Percentiles rank a stretch among this genome's conserved stretches.
These are phyloP conservation scores for Secale cereale DNA, from an alignment of 176 grass and related monocot genomes.

Conservation along the genomic window DNA sequence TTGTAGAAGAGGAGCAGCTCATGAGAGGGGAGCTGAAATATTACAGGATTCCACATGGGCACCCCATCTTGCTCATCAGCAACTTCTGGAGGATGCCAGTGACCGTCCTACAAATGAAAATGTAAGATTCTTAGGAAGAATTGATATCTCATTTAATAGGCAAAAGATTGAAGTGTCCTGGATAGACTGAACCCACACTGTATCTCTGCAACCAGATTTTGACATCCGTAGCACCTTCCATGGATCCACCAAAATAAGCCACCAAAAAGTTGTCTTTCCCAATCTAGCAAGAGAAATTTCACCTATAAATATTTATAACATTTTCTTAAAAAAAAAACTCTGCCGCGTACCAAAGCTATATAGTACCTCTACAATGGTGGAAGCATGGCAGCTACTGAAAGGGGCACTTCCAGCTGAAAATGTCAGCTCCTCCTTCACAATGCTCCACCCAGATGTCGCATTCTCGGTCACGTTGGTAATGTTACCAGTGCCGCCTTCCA, in stretches of 20 bases:
- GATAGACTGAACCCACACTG: conserved; percentile 49
- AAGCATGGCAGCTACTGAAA: conserved; percentile 80
- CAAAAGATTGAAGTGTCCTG: conserved; percentile 1
- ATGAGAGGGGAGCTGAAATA: conserved; percentile 87
- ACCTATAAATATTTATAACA: not conserved
- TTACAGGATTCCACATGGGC: conserved; percentile 94
- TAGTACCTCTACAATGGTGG: conserved; percentile 66
- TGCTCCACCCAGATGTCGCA: conserved; percentile 37
- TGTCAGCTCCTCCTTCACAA: conserved; percentile 55
- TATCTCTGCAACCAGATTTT: conserved; percentile 97
- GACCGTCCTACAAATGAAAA: conserved; percentile 53
- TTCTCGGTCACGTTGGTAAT: conserved; percentile 32
- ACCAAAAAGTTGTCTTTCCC: conserved; percentile 57
- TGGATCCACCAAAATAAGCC: conserved; percentile 88
- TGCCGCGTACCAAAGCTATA: not conserved
- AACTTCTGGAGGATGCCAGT: conserved; percentile 64
- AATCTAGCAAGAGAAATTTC: conserved; percentile 46
- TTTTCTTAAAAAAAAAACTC: not conserved
- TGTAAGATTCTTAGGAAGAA: conserved; percentile 9
- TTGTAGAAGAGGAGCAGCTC: conserved; percentile 97
- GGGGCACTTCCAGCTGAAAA: conserved; percentile 32
- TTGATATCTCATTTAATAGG: not conserved
- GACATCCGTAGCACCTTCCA: conserved; percentile 81
- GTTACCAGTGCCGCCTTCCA: conserved; percentile 12
- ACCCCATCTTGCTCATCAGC: conserved; percentile 75